These are phyloP conservation scores for Leccinum fibrillosum DNA, from an alignment of 768 basidiomycete genomes.

Conservation along the genomic window DNA sequence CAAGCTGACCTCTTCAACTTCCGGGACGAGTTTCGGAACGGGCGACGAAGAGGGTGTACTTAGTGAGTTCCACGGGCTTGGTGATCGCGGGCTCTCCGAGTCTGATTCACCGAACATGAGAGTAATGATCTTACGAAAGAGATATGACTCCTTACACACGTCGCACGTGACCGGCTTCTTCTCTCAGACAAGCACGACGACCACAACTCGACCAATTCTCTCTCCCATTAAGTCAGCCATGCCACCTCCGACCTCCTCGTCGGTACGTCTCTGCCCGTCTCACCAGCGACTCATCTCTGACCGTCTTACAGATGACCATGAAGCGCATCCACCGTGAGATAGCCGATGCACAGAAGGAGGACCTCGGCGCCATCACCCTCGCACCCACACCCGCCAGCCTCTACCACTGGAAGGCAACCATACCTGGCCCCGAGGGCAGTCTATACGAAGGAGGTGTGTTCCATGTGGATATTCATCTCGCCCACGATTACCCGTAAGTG, in stretches of 20 bases:
- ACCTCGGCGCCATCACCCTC: slow-evolving; percentile 70
- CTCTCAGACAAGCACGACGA: neutral
- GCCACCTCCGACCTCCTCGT: slow-evolving; percentile 25
- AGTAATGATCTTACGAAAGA: neutral
- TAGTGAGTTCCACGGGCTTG: slow-evolving; percentile 80
- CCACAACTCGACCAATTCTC: neutral
- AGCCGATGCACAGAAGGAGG: slow-evolving; percentile 77
- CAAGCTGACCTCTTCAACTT: slow-evolving; percentile 57
- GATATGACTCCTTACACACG: slow-evolving; percentile 5
- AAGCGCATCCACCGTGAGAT: slow-evolving; percentile 86
- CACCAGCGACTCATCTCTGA: slow-evolving; percentile 2
- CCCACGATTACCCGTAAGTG: slow-evolving; percentile 71
- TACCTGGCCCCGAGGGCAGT: slow-evolving; percentile 82
- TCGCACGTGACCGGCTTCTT: slow-evolving; percentile 16
- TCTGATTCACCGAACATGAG: slow-evolving; percentile 81
- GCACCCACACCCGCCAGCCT: slow-evolving; percentile 62
- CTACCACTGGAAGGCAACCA: slow-evolving; percentile 70
- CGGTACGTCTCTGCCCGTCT: slow-evolving; percentile 11
- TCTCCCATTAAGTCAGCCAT: slow-evolving; percentile 14
- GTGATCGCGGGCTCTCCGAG: slow-evolving; percentile 74
- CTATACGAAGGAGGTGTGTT: slow-evolving; percentile 81
- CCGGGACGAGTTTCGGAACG: slow-evolving; percentile 69
- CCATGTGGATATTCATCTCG: slow-evolving; percentile 60
- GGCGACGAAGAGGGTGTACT: slow-evolving; percentile 51
- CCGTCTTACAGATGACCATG: slow-evolving; percentile 49